A percentile compares a stretch with the other conserved stretches of the same genome.
These are phyloP conservation scores for Dendryphion nanum DNA, from an alignment of 2,329 filamentous ascomycete genomes.

Conservation along the genomic window DNA sequence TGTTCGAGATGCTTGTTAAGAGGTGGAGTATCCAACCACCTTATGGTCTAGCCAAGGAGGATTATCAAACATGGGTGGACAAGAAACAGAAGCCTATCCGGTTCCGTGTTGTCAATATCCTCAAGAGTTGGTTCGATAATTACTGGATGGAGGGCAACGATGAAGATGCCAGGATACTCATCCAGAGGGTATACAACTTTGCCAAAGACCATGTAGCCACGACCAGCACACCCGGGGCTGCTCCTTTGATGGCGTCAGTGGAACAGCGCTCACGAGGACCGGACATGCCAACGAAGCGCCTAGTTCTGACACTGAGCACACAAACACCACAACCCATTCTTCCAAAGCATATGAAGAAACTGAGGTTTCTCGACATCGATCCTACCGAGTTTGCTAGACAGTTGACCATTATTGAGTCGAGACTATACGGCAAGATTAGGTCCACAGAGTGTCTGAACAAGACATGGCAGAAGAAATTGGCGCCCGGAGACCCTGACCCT, in stretches of 20 bases:
- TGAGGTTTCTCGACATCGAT: constrained; percentile 98
- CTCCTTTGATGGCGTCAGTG: constrained; percentile 78
- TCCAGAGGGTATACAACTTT: constrained; percentile 86
- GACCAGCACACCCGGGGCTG: constrained; percentile 87
- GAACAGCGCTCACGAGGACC: constrained; percentile 87
- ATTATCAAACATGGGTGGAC: constrained; percentile 86
- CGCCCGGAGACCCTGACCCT: constrained; percentile 76
- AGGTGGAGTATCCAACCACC: constrained; percentile 92
- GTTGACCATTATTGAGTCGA: constrained; percentile 93
- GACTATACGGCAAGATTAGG: constrained; percentile 92
- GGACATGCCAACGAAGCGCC: constrained; percentile 78
- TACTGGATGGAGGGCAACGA: constrained; percentile 98
- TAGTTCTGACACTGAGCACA: constrained; percentile 82
- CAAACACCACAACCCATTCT: constrained; percentile 85
- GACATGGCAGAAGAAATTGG: constrained; percentile 96
- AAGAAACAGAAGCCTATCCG: constrained; percentile 94
- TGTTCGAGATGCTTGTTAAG: constrained; percentile 90
- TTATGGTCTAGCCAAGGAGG: constrained; percentile 69
- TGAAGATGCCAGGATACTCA: constrained; percentile 77
- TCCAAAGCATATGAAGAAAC: constrained; percentile 99
- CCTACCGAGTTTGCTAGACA: constrained; percentile 95
- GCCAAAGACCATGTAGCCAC: constrained; percentile 89
- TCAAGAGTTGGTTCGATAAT: constrained; percentile 97
- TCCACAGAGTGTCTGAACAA: constrained; percentile 96
- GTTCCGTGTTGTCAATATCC: constrained; percentile 93